Conservation (phyloP, 345 rosid genomes). For the Microcos paniculata region DNA sequence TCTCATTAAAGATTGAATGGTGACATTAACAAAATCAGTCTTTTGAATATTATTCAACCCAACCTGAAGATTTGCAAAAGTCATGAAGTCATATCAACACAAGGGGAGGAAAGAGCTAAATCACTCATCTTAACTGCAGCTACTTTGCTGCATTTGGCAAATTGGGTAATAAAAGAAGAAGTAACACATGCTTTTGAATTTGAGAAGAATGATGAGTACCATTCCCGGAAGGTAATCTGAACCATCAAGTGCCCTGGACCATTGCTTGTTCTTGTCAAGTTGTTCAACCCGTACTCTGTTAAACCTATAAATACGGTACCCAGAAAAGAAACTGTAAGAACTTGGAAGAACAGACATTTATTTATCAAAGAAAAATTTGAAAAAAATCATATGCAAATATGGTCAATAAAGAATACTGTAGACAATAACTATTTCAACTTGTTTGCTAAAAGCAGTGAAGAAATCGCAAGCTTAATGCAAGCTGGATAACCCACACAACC, state of each 20-base stretch:
- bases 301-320: slow-evolving; percentile 52
- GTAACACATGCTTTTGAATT: neutral
- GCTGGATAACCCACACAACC: neutral
- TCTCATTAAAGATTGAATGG: slow-evolving; percentile 93
- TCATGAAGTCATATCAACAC: neutral
- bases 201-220: slow-evolving; percentile 34
- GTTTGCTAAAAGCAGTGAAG: neutral
- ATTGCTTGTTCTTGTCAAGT: slow-evolving; percentile 81
- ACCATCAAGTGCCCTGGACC: slow-evolving; percentile 99
- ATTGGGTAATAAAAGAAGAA: too few relatives aligned
- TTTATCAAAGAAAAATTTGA: neutral
- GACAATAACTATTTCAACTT: neutral
- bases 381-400: neutral
- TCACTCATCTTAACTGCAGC: neutral
- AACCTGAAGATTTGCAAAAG: slow-evolving; percentile 50
- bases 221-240: slow-evolving; percentile 99
- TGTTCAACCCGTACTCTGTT: slow-evolving; percentile 72
- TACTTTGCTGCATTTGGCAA: too few relatives aligned
- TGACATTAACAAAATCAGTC: slow-evolving; percentile 97
- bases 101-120: neutral
- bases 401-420: too few relatives aligned
- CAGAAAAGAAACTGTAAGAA: neutral
- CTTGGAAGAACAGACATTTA: neutral
- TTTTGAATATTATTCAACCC: slow-evolving; percentile 94
- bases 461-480: neutral